Conservation (phyloP, 2,329 filamentous ascomycete species). For the Canariomyces notabilis region DNA sequence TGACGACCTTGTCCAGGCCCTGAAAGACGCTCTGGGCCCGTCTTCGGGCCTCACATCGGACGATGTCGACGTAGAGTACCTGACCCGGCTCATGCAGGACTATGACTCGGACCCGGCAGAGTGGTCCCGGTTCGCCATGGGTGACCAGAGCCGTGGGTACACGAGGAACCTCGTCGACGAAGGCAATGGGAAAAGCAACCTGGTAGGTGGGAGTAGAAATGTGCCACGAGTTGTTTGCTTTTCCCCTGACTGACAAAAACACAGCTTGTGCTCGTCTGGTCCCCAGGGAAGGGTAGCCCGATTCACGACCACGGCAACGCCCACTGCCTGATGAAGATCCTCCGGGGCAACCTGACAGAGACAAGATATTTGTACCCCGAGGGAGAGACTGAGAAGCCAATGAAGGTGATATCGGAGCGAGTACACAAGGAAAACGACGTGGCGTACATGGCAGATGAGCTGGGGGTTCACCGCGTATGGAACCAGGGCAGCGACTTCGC, state of each 20-base stretch:
- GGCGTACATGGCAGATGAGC: slow-evolving; percentile 86
- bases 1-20: slow-evolving; percentile 64
- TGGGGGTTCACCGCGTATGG: slow-evolving; percentile 77
- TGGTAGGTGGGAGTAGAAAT: slow-evolving; percentile 34
- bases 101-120: slow-evolving; percentile 66
- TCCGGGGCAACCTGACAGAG: slow-evolving; percentile 74
- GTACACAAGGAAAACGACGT: slow-evolving; percentile 67
- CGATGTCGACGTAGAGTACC: slow-evolving; percentile 69
- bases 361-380: slow-evolving; percentile 73
- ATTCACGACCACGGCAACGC: slow-evolving; percentile 88
- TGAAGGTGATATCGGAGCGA: slow-evolving; percentile 61
- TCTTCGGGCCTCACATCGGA: slow-evolving; percentile 77
- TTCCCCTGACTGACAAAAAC: slow-evolving; percentile 15
- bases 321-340: slow-evolving; percentile 88
- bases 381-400: slow-evolving; percentile 44
- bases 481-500: slow-evolving; percentile 73
- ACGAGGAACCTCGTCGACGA: slow-evolving; percentile 87
- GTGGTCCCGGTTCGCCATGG: slow-evolving; percentile 71
- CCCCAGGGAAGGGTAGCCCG: slow-evolving; percentile 72
- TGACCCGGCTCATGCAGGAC: slow-evolving; percentile 66
- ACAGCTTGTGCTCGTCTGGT: slow-evolving; percentile 85
- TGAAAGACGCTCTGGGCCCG: slow-evolving; percentile 71
- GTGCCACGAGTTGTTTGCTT: slow-evolving; percentile 16
- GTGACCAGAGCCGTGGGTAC: slow-evolving; percentile 66
- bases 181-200: slow-evolving; percentile 63